A percentile compares a stretch with the other conserved stretches of the same genome.
phyloP scores from a whole-genome alignment of 2,329 filamentous ascomycete species.

The Daldinia sp. region DNA sequence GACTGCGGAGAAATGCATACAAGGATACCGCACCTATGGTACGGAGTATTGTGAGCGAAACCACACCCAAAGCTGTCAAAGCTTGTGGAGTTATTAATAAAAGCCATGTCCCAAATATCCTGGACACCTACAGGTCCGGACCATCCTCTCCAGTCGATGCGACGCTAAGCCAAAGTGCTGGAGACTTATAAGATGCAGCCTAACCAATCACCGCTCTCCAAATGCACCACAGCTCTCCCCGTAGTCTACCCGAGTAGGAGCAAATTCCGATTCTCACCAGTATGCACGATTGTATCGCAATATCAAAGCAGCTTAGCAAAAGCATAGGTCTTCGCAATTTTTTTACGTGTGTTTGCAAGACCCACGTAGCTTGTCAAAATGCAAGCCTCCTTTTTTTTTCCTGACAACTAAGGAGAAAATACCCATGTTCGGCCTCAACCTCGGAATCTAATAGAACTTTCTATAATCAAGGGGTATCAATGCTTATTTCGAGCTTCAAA shows the following conservation, averaged over 20 bases:
- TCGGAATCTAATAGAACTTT: slow-evolving; percentile 17
- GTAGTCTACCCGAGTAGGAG: slow-evolving; percentile 1
- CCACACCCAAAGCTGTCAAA: slow-evolving; percentile 1
- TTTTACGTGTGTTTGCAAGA: slow-evolving; percentile 7
- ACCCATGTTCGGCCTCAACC: slow-evolving; percentile 11
- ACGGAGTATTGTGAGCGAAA: slow-evolving; percentile 13
- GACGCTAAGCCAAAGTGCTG: slow-evolving; percentile 26
- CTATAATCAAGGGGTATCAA: slow-evolving; percentile 26
- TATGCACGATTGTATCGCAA: slow-evolving; percentile 27
- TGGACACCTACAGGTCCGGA: slow-evolving; percentile 24
- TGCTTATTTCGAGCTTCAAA: slow-evolving; percentile 5
- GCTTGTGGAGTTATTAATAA: slow-evolving; percentile 31
- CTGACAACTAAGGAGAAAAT: background rate
- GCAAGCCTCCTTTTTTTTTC: slow-evolving; percentile 1
- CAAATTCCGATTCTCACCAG: slow-evolving; percentile 28
- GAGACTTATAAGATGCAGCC: background rate
- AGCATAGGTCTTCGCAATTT: slow-evolving; percentile 2
- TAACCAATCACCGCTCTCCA: slow-evolving; percentile 11
- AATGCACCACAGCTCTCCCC: slow-evolving; percentile 5
- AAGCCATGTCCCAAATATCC: slow-evolving; percentile 13
- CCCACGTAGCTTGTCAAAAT: slow-evolving; percentile 2
- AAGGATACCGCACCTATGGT: background rate
- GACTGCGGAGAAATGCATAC: background rate
- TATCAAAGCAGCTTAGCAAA: slow-evolving; percentile 4
- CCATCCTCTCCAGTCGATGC: slow-evolving; percentile 34